Percentiles rank a stretch among this genome's conserved stretches.
Evolutionary conservation across 768 basidiomycete genomes (phyloP).

Genomic region (Trametes meyenii): DNA sequence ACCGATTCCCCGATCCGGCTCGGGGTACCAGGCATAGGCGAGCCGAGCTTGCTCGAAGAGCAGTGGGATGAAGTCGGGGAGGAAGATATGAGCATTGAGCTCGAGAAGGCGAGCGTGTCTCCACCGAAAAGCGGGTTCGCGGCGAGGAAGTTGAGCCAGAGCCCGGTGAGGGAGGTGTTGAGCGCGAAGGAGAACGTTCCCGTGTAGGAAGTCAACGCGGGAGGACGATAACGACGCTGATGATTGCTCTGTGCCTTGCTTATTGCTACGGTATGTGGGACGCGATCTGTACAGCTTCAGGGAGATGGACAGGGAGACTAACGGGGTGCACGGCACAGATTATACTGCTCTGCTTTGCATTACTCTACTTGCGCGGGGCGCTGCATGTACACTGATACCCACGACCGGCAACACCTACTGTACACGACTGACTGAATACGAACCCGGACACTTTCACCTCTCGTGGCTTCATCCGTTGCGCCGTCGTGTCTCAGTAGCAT

Average conservation of each 20-base stretch:
- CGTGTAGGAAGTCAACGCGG: constrained; percentile 3
- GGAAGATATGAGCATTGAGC: constrained; percentile 38
- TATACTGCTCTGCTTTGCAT: constrained; percentile 13
- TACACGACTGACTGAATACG: constrained; percentile 9
- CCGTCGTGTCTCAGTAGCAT: constrained; percentile 15
- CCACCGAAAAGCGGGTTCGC: constrained; percentile 25
- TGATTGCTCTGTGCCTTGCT: constrained; percentile 11
- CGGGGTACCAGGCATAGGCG: constrained; percentile 34
- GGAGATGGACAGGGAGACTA: not conserved
- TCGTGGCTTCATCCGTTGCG: constrained; percentile 8
- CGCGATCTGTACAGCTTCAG: too few species aligned
- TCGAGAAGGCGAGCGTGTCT: constrained; percentile 22
- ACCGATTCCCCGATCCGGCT: constrained; percentile 57
- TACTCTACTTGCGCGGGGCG: constrained; percentile 8
- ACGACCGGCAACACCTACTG: constrained; percentile 3
- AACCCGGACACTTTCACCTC: not conserved
- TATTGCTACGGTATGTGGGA: constrained; percentile 10
- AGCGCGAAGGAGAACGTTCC: constrained; percentile 53
- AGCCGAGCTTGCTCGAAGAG: constrained; percentile 41
- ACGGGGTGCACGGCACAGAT: not conserved
- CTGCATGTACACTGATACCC: constrained; percentile 16
- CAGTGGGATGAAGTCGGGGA: constrained; percentile 33
- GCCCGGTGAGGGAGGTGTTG: constrained; percentile 43
- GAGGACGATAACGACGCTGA: not conserved
- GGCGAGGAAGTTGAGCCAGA: constrained; percentile 38